Conservation (phyloP, 2,329 filamentous ascomycete species). For the Lecanosticta acicola region DNA sequence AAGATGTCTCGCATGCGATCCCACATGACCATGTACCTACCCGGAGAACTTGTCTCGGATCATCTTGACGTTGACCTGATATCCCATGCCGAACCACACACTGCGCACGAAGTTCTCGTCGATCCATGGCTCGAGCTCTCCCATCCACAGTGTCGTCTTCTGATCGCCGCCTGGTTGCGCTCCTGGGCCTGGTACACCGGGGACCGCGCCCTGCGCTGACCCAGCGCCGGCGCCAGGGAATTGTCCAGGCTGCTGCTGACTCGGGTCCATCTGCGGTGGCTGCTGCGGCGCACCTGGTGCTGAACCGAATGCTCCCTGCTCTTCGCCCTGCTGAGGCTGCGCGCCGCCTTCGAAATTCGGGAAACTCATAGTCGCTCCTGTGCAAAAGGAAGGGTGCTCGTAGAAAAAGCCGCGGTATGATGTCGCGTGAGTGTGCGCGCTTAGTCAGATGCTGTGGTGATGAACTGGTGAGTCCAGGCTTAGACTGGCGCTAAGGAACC, state of each 20-base stretch:
- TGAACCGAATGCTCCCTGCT: slow-evolving; percentile 43
- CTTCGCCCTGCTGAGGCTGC: slow-evolving; percentile 45
- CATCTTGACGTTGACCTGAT: slow-evolving; percentile 97
- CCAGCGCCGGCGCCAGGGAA: slow-evolving; percentile 33
- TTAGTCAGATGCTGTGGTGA: slow-evolving; percentile 13
- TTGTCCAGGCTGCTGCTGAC: slow-evolving; percentile 33
- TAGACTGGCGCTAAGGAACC: slow-evolving; percentile 3
- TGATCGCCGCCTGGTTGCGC: slow-evolving; percentile 38
- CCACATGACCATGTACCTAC: slow-evolving; percentile 47
- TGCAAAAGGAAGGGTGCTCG: slow-evolving; percentile 4
- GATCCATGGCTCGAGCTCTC: slow-evolving; percentile 97
- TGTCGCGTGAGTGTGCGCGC: slow-evolving; percentile 21
- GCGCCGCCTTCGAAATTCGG: slow-evolving; percentile 58
- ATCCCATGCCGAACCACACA: slow-evolving; percentile 87
- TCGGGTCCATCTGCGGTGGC: slow-evolving; percentile 52
- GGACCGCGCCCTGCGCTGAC: slow-evolving; percentile 40
- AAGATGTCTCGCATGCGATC: neutral
- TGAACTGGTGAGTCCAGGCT: slow-evolving; percentile 11
- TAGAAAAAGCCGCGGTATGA: slow-evolving; percentile 9
- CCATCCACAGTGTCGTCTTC: slow-evolving; percentile 67
- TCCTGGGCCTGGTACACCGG: slow-evolving; percentile 31
- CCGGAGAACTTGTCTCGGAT: slow-evolving; percentile 98
- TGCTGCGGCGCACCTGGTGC: slow-evolving; percentile 46
- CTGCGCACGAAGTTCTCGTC: slow-evolving; percentile 98
- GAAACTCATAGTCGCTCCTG: slow-evolving; percentile 55